Evolutionary conservation across 1,284 basidiomycete species (phyloP).

Genomic region (Boletus sp.): DNA sequence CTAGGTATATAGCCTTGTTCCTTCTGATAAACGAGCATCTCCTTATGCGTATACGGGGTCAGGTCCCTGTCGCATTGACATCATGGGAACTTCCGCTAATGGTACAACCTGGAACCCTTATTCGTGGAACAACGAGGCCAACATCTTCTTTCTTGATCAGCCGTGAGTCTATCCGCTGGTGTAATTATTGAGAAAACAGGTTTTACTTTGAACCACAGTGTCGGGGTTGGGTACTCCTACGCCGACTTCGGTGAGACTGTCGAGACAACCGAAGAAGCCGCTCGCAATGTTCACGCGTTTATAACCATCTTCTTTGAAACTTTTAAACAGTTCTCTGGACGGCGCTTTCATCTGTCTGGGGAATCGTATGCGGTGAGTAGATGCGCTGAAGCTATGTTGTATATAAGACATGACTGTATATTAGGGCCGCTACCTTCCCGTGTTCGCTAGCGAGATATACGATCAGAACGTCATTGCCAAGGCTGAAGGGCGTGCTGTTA

Average conservation of each 20-base stretch:
- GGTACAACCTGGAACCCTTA: conserved; percentile 60
- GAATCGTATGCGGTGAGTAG: conserved; percentile 60
- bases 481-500: conserved; percentile 50
- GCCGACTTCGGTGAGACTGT: conserved; percentile 50
- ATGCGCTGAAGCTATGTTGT: neutral
- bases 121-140: conserved; percentile 66
- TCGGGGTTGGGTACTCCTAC: conserved; percentile 47
- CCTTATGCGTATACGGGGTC: neutral
- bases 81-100: conserved; percentile 43
- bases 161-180: conserved; percentile 50
- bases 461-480: conserved; percentile 64
- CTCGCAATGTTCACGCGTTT: conserved; percentile 68
- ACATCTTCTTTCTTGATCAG: conserved; percentile 72
- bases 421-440: conserved; percentile 74
- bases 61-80: conserved; percentile 60
- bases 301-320: conserved; percentile 73
- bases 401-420: neutral
- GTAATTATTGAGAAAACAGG: conserved; percentile 18
- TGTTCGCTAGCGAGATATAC: conserved; percentile 76
- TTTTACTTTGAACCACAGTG: conserved; percentile 26
- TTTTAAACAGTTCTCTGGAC: conserved; percentile 62
- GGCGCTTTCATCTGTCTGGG: conserved; percentile 65
- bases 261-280: conserved; percentile 67
- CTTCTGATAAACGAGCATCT: neutral
- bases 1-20: conserved; percentile 39